Base-by-base conservation (phyloP, 176 grass and related monocot genomes). In the Carex cristatella region DNA sequence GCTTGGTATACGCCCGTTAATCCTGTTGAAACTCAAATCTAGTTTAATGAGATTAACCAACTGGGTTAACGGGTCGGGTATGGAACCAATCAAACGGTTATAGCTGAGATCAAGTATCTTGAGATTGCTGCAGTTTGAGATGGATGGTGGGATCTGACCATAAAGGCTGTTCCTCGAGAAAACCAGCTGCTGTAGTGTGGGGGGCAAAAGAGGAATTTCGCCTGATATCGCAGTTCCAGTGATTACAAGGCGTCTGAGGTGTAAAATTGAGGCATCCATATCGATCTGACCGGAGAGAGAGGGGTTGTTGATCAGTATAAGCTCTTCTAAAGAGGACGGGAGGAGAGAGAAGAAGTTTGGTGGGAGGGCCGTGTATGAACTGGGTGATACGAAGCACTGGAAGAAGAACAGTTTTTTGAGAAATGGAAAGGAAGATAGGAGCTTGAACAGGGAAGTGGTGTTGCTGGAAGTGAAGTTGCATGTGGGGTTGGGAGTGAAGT, bases 231-330 rank as follows among this genome's bases (percentile, higher is more conserved):
- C 80, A 33, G 71, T 84, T 61, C 80, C 85, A 7, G 88, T 64
- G 19, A 90, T 63, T 58, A 91, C 53, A 31, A 91, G 65, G 15
- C 86, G 84, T 12, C 87, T 84, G 23, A 88, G 79, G 7, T 80
- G 65, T 53, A 87, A 78, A 44, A 19, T 54, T 11, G 28, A 73
- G 51, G 79, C 27, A 62, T 70, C 57, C 71, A 78, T n/a, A 66
- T 14, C 15, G 28, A 89, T 48, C 46, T 69, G 69, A 54, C 90
- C 90, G 37, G 42, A 62, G 33, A 91, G 86, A 59, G 86, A 78
- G 2, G 90, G 89, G 79, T 91, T 91, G 63, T 88, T 66, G 83
- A 86, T 59, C 68, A 91, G 81, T 12, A 87, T 84, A 11, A 91
- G 69, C 62, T 91, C 90, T 61, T 91, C 83, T n/a, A 91, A 66